Evolutionary conservation across 2,329 filamentous ascomycete genomes (phyloP), one percentile per base, ranked within the genome.

Genomic region (Pseudocercospora fijiensis): DNA sequence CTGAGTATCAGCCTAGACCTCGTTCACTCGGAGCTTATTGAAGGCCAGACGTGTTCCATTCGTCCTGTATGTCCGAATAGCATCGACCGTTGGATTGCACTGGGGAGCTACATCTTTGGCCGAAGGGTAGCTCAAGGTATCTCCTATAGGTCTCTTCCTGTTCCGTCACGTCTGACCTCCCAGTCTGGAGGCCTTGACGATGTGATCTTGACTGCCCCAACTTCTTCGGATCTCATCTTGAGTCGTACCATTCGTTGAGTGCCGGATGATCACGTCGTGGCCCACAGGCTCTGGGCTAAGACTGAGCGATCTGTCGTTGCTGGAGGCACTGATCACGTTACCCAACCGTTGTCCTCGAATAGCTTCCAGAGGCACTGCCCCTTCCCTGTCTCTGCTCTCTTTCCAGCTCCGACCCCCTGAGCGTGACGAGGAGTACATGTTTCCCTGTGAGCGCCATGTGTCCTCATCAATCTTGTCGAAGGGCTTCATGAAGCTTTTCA

Each of bases 381-480:
- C 58, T 3, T 57, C 60, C 27, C 52, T 52, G 45, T 63, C 56
- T 20, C 47, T 30, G 24, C 33, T n/a, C 57, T 49, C 27, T 51
- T 57, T 27, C 51, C 58, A 60, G 45, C 60, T 62, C 4, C 56
- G 20, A n/a, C 60, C 62, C 24, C 30, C 60, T 22, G 63, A 64
- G 24, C 62, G 60, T n/a, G 60, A 58, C 1, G 62, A 60, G 28
- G 64, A 61, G 43, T 66, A 64, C 51, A 58, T 26, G 26, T 64
- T 62, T 56, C 59, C 57, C 2, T 63, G 59, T 10, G 66, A 65
- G 11, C 64, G 53, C 66, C 66, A 66, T 20, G 62, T 66, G 7
- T 65, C 57, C 16, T 68, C 62, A 51, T 66, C 66, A 30, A 68
- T 56, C 51, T 66, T 66, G 37, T 68, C 64, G 51, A 68, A 66